Evolutionary conservation across 108 stramenopile genomes (phyloP).

Genomic region (Cyclotella kingstonii): DNA sequence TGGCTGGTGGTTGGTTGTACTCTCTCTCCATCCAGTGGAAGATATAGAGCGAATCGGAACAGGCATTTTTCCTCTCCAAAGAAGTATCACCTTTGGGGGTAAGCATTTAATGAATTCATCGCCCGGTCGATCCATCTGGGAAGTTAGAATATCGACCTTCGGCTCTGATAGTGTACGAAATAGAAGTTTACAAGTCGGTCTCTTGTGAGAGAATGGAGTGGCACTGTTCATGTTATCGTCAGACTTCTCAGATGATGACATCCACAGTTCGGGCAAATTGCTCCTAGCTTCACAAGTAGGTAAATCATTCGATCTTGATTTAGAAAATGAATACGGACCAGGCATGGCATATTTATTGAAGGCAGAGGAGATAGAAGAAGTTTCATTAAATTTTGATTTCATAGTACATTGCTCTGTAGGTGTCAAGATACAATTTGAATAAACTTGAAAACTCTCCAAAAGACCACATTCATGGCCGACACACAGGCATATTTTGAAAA

Average conservation of each 20-base stretch:
- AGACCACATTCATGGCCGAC: conserved; percentile 34
- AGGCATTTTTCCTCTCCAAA: conserved; percentile 24
- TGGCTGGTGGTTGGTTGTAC: not conserved
- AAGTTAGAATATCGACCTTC: not conserved
- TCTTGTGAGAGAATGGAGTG: too few relatives aligned
- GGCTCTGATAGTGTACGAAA: conserved; percentile 33
- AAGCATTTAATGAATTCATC: not conserved
- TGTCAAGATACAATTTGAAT: conserved; percentile 7
- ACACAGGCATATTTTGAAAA: conserved; percentile 13
- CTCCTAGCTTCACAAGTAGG: not conserved
- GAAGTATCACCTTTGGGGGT: conserved; percentile 1
- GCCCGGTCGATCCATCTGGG: not conserved
- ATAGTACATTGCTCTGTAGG: too few relatives aligned
- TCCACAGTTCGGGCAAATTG: too few relatives aligned
- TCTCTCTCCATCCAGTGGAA: conserved; percentile 27
- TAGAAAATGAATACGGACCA: not conserved
- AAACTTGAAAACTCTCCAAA: conserved; percentile 22
- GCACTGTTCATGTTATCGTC: not conserved
- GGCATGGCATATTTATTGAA: not conserved
- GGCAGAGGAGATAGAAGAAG: too few relatives aligned
- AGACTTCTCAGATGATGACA: too few relatives aligned
- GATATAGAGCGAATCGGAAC: conserved; percentile 31
- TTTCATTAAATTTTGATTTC: too few relatives aligned
- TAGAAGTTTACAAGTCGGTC: conserved; percentile 4
- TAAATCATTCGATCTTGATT: conserved; percentile 3